Base-by-base conservation (phyloP, 306 rosid genomes). In the Hippophae gyantsensis region DNA sequence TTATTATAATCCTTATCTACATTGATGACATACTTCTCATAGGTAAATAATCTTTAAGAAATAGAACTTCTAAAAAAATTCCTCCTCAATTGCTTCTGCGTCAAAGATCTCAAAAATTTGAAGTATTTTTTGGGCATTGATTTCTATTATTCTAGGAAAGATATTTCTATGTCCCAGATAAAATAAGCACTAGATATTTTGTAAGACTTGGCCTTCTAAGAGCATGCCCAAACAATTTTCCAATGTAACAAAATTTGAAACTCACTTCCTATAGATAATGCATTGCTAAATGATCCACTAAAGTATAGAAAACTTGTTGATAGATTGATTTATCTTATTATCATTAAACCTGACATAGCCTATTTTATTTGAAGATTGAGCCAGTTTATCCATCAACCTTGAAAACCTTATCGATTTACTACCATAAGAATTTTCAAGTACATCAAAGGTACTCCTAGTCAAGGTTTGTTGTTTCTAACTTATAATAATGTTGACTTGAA, bases 401-500 rank as follows among this genome's bases (percentile, higher is more conserved):
- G 23, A 18, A 18, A 18, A 18, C 55, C 48, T 8, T 47, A 65
- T 54, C 38, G 40, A 55, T 47, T 44, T 26, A 54, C 45, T 5
- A 43, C 46, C 2, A 26, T 55, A 2, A 13, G 62, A 23, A 13
- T 65, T 3, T 40, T 65, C 3, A 54, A 55, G 9, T 65, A 55
- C 7, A 44, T 65, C 47, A 65, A 54, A 44, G 61, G 55, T 3
- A 55, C 53, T 6, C 47, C 14, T 46, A 5, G 61, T 26, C 55
- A 65, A 27, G 48, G 62, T 1, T 46, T 65, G 46, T 13, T 65
- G 13, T 8, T 65, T 5, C 5, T 62, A 7, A 26, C 69, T 1
- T 27, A 2, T 0, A 46, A 55, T 8, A 55, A 7, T 45, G 14
- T 61, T 0, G 13, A 54, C 1, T 42, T 57, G 4, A 57, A 57